phyloP scores from a whole-genome alignment of 2,329 filamentous ascomycete genomes.

The Fusarium neocosmosporiellum region DNA sequence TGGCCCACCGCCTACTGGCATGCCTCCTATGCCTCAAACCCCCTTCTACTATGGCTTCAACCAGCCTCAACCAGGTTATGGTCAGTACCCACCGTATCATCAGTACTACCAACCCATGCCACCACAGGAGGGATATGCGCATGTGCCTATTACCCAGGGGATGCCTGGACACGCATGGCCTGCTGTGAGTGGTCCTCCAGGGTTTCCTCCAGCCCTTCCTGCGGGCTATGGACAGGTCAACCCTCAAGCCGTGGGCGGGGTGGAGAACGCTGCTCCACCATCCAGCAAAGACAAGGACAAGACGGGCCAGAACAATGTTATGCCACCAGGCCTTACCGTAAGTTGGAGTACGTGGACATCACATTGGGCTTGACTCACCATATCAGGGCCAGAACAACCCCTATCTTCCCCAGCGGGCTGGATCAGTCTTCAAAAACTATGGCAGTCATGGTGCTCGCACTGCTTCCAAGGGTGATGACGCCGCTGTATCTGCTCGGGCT shows the following conservation, averaged over 20 bases:
- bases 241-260: constrained; percentile 3
- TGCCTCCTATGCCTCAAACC: constrained; percentile 57
- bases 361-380: constrained; percentile 17
- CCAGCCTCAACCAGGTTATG: constrained; percentile 46
- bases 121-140: constrained; percentile 32
- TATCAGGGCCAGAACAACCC: constrained; percentile 39
- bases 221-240: constrained; percentile 15
- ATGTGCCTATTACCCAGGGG: constrained; percentile 47
- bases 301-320: constrained; percentile 46
- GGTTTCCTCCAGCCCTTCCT: constrained; percentile 21
- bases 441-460: constrained; percentile 23
- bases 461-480: constrained; percentile 19
- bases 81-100: constrained; percentile 25
- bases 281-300: constrained; percentile 39
- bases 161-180: constrained; percentile 40
- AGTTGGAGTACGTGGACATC: not conserved
- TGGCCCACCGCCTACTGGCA: constrained; percentile 53
- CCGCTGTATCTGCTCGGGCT: constrained; percentile 17
- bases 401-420: constrained; percentile 38
- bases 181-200: constrained; percentile 34
- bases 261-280: constrained; percentile 17
- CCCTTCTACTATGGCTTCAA: constrained; percentile 56
- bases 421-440: constrained; percentile 29
- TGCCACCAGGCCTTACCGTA: constrained; percentile 37
- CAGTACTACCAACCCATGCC: constrained; percentile 16